Conservation (phyloP, 2,329 filamentous ascomycete genomes). For the Fusarium xyrophilum region DNA sequence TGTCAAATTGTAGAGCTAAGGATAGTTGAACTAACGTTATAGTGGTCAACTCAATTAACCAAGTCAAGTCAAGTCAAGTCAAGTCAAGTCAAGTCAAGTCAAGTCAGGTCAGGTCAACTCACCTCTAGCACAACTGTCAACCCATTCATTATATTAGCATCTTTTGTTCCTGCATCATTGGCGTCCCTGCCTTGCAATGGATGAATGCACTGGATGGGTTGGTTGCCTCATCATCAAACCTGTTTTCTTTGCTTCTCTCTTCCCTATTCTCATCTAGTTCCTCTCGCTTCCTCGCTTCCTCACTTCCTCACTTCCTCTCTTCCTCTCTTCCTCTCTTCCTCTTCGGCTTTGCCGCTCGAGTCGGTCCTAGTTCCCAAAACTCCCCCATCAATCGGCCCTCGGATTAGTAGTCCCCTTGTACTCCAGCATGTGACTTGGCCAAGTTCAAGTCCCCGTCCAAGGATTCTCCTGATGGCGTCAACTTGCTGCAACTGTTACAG, state of each 20-base stretch:
- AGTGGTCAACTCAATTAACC: too few species aligned
- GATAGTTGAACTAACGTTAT: not conserved
- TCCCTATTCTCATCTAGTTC: not conserved
- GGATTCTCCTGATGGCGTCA: not conserved
- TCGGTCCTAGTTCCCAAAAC: conserved; percentile 14
- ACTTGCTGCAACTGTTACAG: not conserved
- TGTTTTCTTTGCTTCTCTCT: conserved; percentile 5
- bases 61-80: too few species aligned
- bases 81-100: too few species aligned
- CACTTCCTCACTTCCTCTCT: too few species aligned
- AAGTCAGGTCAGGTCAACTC: too few species aligned
- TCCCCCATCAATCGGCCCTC: conserved; percentile 13
- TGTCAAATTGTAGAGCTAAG: not conserved
- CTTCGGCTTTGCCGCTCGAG: conserved; percentile 18
- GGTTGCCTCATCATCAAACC: conserved; percentile 11
- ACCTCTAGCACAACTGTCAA: not conserved
- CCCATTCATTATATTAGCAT: not conserved
- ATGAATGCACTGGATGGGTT: conserved; percentile 12
- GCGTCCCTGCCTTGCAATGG: not conserved
- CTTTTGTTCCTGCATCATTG: conserved; percentile 28
- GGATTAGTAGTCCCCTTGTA: not conserved
- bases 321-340: too few species aligned
- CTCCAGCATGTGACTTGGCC: conserved; percentile 20
- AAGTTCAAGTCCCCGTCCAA: not conserved
- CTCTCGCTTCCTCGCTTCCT: not conserved